A percentile compares a stretch with the other conserved stretches of the same genome.
Conservation (phyloP, 202 grass and related monocot genomes). For the Tripidium arundinaceum region DNA sequence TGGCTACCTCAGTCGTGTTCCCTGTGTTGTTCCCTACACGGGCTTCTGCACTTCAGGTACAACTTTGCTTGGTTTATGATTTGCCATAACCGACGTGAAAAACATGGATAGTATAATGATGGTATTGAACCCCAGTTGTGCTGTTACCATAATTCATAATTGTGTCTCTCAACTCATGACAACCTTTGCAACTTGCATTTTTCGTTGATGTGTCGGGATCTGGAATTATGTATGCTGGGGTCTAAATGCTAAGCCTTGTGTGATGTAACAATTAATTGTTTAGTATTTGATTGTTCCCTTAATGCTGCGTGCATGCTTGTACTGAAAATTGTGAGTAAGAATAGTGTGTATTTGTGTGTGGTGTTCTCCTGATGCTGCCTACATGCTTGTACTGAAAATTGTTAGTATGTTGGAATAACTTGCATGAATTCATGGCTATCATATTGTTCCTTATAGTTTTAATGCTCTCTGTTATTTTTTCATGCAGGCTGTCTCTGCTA, state of each 20-base stretch:
- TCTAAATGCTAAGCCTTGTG: not conserved
- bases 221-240: not conserved
- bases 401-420: not conserved
- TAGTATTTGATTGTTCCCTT: conserved; percentile 14
- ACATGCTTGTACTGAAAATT: not conserved
- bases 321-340: too few relatives aligned
- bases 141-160: not conserved
- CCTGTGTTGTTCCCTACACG: too few relatives aligned
- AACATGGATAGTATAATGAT: too few relatives aligned
- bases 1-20: too few relatives aligned
- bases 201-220: not conserved
- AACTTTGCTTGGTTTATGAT: too few relatives aligned
- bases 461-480: conserved; percentile 16
- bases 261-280: not conserved
- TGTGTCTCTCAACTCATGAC: not conserved
- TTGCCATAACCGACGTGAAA: too few relatives aligned
- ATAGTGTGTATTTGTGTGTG: too few relatives aligned
- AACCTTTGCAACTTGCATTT: not conserved
- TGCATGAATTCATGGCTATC: not conserved
- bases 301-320: too few relatives aligned
- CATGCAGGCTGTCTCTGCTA: conserved; percentile 84
- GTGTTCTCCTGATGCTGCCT: too few relatives aligned
- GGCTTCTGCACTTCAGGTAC: too few relatives aligned
- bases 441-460: not conserved
- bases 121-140: not conserved